These are phyloP conservation scores for Cocos nucifera DNA, from an alignment of 176 grass and related monocot species.

Conservation along the genomic window DNA sequence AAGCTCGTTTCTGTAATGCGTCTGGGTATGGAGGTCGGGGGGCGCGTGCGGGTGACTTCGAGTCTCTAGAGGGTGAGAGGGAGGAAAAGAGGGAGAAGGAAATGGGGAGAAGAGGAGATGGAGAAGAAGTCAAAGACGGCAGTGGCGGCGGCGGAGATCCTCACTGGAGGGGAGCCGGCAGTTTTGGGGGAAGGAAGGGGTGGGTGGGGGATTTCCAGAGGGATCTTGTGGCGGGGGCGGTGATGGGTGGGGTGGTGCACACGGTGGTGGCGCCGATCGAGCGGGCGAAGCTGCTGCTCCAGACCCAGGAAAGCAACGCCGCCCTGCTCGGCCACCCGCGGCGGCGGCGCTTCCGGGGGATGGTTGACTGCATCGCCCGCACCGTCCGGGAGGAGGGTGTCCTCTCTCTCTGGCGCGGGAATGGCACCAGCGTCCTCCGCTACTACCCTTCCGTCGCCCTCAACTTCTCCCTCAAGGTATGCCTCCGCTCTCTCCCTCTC, in stretches of 20 bases:
- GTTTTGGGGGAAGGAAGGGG: conserved; percentile 18
- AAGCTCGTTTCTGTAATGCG: no score
- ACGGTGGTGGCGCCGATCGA: conserved; percentile 99
- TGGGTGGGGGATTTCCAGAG: conserved; percentile 78
- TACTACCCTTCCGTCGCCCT: conserved; percentile 99
- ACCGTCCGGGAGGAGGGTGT: conserved; percentile 83
- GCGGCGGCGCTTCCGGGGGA: conserved; percentile 53
- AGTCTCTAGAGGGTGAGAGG: no score
- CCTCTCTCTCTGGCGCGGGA: conserved; percentile 94
- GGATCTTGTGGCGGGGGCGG: conserved; percentile 82
- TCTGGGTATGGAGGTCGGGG: no score
- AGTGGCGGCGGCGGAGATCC: not conserved
- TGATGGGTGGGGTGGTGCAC: conserved; percentile 90
- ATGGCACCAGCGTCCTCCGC: conserved; percentile 87
- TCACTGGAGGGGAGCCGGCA: not conserved
- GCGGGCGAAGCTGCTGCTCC: conserved; percentile 92
- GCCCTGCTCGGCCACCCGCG: conserved; percentile 42
- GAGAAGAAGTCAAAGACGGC: not conserved
- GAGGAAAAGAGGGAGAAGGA: not conserved
- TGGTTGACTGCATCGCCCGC: conserved; percentile 79
- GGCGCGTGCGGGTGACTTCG: no score
- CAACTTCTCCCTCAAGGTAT: conserved; percentile 99
- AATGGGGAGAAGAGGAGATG: not conserved
- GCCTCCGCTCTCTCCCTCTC: not conserved
- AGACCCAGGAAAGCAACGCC: conserved; percentile 99